phyloP scores from a whole-genome alignment of 2,329 filamentous ascomycete species.

The Penicillium oxalicum region DNA sequence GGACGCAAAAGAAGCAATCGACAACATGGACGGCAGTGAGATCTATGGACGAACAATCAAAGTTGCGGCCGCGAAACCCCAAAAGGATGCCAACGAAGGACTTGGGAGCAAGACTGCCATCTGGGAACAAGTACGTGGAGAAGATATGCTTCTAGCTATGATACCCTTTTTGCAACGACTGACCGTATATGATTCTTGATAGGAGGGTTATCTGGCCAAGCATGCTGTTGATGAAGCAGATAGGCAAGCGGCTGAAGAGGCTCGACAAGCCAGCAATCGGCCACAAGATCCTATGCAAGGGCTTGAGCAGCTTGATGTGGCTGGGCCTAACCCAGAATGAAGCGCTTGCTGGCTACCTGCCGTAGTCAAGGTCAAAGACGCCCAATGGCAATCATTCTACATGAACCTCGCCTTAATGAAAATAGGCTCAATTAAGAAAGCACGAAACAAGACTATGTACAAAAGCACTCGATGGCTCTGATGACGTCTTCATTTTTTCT shows the following conservation, averaged over 20 bases:
- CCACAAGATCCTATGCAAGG: conserved; percentile 91
- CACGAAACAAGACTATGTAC: conserved; percentile 33
- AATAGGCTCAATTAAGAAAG: conserved; percentile 14
- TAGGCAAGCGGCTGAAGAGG: conserved; percentile 53
- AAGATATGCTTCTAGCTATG: neutral
- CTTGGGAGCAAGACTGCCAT: conserved; percentile 88
- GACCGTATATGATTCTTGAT: conserved; percentile 20
- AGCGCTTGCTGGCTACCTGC: conserved; percentile 16
- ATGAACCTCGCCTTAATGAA: conserved; percentile 21
- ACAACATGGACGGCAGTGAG: conserved; percentile 98
- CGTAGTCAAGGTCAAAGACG: conserved; percentile 19
- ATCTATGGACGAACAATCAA: conserved; percentile 89
- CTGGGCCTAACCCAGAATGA: conserved; percentile 76
- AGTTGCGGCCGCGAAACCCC: conserved; percentile 84
- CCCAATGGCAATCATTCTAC: conserved; percentile 24
- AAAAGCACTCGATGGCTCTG: conserved; percentile 22
- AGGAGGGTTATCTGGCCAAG: conserved; percentile 93
- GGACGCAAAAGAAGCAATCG: conserved; percentile 90
- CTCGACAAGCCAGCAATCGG: conserved; percentile 47
- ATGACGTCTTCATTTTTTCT: conserved; percentile 22
- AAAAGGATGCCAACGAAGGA: conserved; percentile 81
- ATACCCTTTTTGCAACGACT: conserved; percentile 6
- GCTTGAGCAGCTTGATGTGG: conserved; percentile 85
- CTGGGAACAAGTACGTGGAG: conserved; percentile 79
- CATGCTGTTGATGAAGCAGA: conserved; percentile 81